Evolutionary conservation across 495 filamentous ascomycete genomes (phyloP).

Genomic region (Xylaria telfairii): DNA sequence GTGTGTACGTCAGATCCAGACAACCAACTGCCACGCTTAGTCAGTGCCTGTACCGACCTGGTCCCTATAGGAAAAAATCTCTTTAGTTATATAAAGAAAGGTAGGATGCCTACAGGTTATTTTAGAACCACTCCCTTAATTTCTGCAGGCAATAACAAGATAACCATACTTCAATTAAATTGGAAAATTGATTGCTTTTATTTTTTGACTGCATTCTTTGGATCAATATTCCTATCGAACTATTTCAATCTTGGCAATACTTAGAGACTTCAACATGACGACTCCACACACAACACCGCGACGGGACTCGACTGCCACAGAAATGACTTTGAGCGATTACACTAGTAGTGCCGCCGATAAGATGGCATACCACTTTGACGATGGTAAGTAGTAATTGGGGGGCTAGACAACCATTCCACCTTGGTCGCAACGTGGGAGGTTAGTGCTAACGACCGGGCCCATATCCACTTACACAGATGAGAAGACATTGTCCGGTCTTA

Average conservation of each 20-base stretch:
- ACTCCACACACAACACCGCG: neutral
- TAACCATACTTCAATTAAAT: neutral
- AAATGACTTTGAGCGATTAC: slow-evolving; percentile 14
- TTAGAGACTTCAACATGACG: slow-evolving; percentile 11
- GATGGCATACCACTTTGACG: slow-evolving; percentile 4
- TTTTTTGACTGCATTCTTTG: neutral
- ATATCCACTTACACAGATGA: slow-evolving; percentile 17
- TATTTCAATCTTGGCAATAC: neutral
- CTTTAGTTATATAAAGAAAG: slow-evolving; percentile 4
- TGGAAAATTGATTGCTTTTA: neutral
- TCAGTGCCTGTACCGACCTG: neutral
- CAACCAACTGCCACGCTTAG: neutral
- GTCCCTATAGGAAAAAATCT: neutral
- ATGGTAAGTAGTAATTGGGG: slow-evolving; percentile 9
- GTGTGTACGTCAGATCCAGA: neutral
- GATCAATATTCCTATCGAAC: neutral
- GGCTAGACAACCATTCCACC: neutral
- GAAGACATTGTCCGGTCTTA: slow-evolving; percentile 9
- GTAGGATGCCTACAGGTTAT: neutral
- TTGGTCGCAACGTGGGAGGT: neutral
- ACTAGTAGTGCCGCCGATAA: neutral
- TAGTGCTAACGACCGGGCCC: neutral
- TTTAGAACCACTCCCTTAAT: neutral
- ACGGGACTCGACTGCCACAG: slow-evolving; percentile 13
- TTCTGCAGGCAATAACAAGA: neutral